Percentiles rank a stretch among this genome's conserved stretches.
These are phyloP conservation scores for Geotrichum candidum DNA, from an alignment of 1,139 yeast genomes.

Conservation along the genomic window DNA sequence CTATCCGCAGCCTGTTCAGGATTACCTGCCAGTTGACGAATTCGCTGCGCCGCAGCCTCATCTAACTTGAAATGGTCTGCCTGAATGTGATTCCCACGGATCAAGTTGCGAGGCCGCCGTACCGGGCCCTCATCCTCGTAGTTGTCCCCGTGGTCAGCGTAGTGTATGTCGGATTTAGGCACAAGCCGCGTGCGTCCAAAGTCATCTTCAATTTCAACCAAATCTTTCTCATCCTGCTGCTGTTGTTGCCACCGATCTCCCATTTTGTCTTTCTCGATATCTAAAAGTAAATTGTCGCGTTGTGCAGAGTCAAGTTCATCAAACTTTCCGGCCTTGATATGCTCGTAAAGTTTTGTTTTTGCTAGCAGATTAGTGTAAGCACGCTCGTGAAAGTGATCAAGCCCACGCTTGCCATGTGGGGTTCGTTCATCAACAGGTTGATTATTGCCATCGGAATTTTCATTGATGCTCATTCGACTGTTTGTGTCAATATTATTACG, in stretches of 20 bases:
- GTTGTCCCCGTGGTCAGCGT: neutral
- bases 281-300: conserved; percentile 8
- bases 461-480: neutral
- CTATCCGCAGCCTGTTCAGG: neutral
- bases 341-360: conserved; percentile 7
- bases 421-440: conserved; percentile 6
- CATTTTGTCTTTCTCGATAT: neutral
- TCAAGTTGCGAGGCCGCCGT: conserved; percentile 5
- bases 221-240: neutral
- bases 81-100: conserved; percentile 12
- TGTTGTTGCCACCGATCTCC: neutral
- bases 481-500: neutral
- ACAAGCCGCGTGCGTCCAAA: conserved; percentile 33
- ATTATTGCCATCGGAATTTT: neutral
- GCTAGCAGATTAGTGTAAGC: conserved; percentile 9
- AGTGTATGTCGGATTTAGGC: conserved; percentile 19
- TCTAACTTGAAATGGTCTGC: conserved; percentile 11
- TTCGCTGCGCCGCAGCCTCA: conserved; percentile 6
- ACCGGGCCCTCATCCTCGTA: conserved; percentile 6
- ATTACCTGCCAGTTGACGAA: conserved; percentile 3
- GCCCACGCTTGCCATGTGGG: neutral
- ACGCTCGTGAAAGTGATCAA: conserved; percentile 11
- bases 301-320: neutral
- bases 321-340: conserved; percentile 8
- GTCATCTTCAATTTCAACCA: conserved; percentile 33